Evolutionary conservation across 495 filamentous ascomycete genomes (phyloP).

Genomic region (Neurospora cerealis): DNA sequence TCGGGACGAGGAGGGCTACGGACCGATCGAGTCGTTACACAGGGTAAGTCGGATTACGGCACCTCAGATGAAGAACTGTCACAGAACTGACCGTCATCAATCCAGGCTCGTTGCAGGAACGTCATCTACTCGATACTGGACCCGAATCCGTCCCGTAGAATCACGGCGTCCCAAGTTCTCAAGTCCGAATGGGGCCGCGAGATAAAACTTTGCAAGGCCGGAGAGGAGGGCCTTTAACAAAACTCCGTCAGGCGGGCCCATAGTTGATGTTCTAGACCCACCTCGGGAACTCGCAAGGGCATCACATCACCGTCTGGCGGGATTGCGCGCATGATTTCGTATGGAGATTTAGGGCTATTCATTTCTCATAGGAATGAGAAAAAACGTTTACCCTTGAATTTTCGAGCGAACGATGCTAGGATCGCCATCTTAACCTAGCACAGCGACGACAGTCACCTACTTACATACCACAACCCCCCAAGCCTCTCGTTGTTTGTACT

Average conservation of each 20-base stretch:
- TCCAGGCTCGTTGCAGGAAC: constrained; percentile 88
- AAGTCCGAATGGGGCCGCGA: constrained; percentile 98
- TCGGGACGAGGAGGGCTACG: constrained; percentile 88
- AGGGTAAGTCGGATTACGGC: constrained; percentile 56
- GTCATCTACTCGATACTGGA: constrained; percentile 98
- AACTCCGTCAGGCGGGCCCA: constrained; percentile 16
- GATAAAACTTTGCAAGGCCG: constrained; percentile 91
- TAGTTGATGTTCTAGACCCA: not conserved
- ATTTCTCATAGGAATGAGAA: not conserved
- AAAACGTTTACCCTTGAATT: not conserved
- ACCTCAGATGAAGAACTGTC: constrained; percentile 1
- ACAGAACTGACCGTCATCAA: constrained; percentile 9
- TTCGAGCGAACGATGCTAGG: not conserved
- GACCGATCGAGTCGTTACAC: constrained; percentile 90
- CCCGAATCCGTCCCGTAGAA: constrained; percentile 83
- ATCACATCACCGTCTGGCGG: constrained; percentile 14
- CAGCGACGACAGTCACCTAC: not conserved
- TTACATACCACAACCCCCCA: not conserved
- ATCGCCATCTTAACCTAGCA: not conserved
- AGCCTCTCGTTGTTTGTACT: not conserved
- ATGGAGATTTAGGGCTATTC: not conserved
- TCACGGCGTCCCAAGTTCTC: constrained; percentile 91
- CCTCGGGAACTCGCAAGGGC: not conserved
- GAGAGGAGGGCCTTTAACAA: constrained; percentile 69
- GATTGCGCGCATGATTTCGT: not conserved